phyloP scores from a whole-genome alignment of 805 yeast species.

The Jamesozyma rosinii region DNA sequence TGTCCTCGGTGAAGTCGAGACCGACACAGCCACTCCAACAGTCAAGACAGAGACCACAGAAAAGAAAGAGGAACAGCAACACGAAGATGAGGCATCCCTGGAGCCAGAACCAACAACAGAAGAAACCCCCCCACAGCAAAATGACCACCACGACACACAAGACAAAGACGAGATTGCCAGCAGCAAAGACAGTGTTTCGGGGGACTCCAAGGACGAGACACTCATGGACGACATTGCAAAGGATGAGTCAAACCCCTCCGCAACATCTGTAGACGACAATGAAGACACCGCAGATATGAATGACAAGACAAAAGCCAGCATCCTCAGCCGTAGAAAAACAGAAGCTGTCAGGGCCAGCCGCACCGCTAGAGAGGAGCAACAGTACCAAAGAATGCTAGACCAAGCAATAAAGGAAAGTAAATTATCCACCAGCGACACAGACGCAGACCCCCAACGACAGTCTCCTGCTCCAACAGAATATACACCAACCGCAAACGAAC shows the following conservation, averaged over 20 bases:
- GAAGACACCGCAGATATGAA: constrained; percentile 14
- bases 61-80: neutral
- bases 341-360: constrained; percentile 33
- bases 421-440: neutral
- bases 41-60: neutral
- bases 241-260: neutral
- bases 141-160: neutral
- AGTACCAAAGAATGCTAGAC: constrained; percentile 35
- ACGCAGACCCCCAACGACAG: neutral
- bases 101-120: neutral
- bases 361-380: constrained; percentile 35
- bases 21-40: neutral
- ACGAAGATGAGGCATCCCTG: neutral
- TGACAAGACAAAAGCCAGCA: constrained; percentile 12
- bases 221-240: neutral
- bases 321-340: neutral
- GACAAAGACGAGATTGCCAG: neutral
- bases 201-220: neutral
- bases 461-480: neutral
- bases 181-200: neutral
- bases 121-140: neutral
- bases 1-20: constrained; percentile 10
- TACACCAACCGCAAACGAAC: neutral
- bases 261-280: neutral
- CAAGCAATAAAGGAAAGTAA: constrained; percentile 34